Evolutionary conservation across 2,329 filamentous ascomycete species (phyloP), one percentile per base, ranked within the genome.

Genomic region (Akanthomyces dipterigenus): DNA sequence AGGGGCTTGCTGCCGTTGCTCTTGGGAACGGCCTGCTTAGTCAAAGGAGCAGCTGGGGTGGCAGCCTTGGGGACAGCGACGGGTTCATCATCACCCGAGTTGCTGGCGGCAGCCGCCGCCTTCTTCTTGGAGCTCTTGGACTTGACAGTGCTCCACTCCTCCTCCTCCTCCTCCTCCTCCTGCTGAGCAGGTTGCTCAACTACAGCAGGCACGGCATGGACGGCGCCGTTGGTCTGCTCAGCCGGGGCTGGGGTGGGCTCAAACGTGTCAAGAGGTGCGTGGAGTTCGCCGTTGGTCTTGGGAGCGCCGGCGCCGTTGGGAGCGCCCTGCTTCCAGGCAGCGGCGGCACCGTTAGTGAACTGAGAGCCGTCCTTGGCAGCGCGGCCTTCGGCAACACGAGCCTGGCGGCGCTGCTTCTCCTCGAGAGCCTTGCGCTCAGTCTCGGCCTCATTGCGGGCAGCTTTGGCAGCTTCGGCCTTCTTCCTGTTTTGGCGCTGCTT

Each of bases 401-500:
- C 92, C 63, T 83, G 82, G 64, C 92, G 89, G 65, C 91, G 86
- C 78, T 96, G 93, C 72, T 89, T 88, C 78, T 97, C 92, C 69
- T 90, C 80, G 63, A 90, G 80, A 42, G 79, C 78, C 77, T 91
- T 90, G 70, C 93, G 88, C 70, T 90, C 82, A 70, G 87, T 84
- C 77, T 97, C 93, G 1, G 88, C 85, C 68, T 90, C 88, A 71
- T 93, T 88, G 34, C 89, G 86, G 62, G 84, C 81, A 34, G 81
- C 79, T 80, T 91, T 95, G 69, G 87, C 86, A 62, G 86, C 88
- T 76, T 96, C 92, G 42, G 84, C 87, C 85, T 96, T 97, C 79
- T 89, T 86, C 67, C 88, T 85, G 78, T 96, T 95, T 79, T 97
- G 93, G 63, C 92, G 88, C 79, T 96, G 91, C 81, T 97, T 97